These are phyloP conservation scores for Curvularia spicifera DNA, from an alignment of 2,329 filamentous ascomycete genomes.

Conservation along the genomic window DNA sequence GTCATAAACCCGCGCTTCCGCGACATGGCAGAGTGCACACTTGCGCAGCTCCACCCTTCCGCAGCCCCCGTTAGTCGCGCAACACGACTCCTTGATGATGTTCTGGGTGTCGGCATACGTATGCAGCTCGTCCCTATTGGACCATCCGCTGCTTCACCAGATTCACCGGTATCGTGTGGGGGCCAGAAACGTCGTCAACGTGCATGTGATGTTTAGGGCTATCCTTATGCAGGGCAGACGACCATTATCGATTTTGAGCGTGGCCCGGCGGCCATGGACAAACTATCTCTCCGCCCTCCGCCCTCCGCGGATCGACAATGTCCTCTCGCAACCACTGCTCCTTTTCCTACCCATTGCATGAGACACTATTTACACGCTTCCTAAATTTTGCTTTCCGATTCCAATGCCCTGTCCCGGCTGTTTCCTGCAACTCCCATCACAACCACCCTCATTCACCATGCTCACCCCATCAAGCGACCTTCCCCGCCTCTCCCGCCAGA, in stretches of 20 bases:
- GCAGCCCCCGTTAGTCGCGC: too few relatives aligned
- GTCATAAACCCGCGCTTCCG: constrained; percentile 22
- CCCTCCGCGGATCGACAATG: not conserved
- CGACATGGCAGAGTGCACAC: constrained; percentile 14
- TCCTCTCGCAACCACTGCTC: not conserved
- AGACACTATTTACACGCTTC: too few relatives aligned
- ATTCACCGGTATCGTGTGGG: constrained; percentile 31
- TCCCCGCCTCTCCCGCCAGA: not conserved
- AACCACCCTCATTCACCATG: not conserved
- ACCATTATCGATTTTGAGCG: constrained; percentile 11
- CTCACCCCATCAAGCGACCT: not conserved
- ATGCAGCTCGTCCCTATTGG: constrained; percentile 15
- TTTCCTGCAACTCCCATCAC: not conserved
- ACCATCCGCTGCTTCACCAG: constrained; percentile 8
- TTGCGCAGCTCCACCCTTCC: constrained; percentile 16
- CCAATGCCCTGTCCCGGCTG: not conserved
- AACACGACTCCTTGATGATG: not conserved
- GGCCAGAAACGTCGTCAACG: constrained; percentile 24
- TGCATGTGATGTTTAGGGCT: constrained; percentile 14
- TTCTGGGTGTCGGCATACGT: constrained; percentile 18
- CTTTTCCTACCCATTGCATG: not conserved
- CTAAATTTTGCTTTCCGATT: too few relatives aligned
- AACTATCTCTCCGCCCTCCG: not conserved
- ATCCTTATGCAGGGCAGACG: constrained; percentile 4
- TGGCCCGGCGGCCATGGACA: constrained; percentile 1